Base-by-base conservation (phyloP, 257 asterid genomes). In the Linderniella brevidens region DNA sequence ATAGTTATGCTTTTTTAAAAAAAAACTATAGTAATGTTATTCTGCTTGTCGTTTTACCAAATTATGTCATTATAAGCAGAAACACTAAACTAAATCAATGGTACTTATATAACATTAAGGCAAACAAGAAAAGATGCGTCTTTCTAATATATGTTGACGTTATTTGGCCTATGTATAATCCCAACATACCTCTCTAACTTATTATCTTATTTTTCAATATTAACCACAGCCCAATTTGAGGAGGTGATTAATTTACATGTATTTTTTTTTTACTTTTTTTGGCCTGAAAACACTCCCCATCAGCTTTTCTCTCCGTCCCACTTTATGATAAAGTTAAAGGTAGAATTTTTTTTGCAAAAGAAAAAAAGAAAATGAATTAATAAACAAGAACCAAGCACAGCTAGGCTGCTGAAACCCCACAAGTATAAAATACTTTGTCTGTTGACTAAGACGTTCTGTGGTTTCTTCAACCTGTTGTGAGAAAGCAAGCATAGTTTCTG, bases 241-340 rank as follows among this genome's bases (percentile, higher is more conserved):
- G 71, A 75, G n/a, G n/a, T n/a, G n/a, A 66, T 60, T 63, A 57
- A 68, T 58, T 53, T 65, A 70, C 74, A 68, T 55, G 52, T 48
- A 48, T 62, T 60, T 67, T 69, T 66, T 70, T 69, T 71, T 62
- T 46, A 4, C 1, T 47, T 69, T 67, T 67, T 73, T 60, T 64
- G 79, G 78, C 72, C 70, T 57, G 78, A 66, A 66, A 73, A 73
- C 77, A 66, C 74, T 73, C 69, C 60, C 81, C 72, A 70, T 76
- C 79, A 63, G 56, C 79, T 70, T 77, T 77, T 55, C 60, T 43
- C 48, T 6, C 67, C 69, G 78, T 68, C 80, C 65, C 67, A 62
- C 88, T 74, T 78, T 74, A 61, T 66, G 43, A 65, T 57, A 77
- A 77, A 77, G 86, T 54, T 65, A 73, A 77, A 73, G 81, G 56